Evolutionary conservation across 768 basidiomycete genomes (phyloP), one percentile per base, ranked within the genome.

Genomic region (Amanita muscaria): DNA sequence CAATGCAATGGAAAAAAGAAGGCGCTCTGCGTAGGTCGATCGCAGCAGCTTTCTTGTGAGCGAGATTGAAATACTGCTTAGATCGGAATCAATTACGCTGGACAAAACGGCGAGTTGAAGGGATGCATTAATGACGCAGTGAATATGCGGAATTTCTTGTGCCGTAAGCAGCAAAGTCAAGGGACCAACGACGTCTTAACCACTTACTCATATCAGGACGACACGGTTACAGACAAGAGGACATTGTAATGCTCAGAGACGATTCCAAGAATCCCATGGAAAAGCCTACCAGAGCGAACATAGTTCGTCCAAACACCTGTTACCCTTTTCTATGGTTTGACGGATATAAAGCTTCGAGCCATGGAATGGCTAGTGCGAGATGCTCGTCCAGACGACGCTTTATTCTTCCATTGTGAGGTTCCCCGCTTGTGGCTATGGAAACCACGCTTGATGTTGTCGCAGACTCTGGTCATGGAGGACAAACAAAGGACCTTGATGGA

Each of bases 401-500:
- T 93, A 24, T 91, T 92, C 69, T 87, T 93, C 72, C 91, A 92
- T 52, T 93, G 87, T 85, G 47, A 46, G 76, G 61, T 1, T 11
- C 22, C 16, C 12, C 4, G 3, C 7, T 40, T 18, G 16, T 11
- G 12, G 19, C 34, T 37, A 3, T 24, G 21, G 16, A 3, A 19
- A 18, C n/a, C 1, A 11, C 21, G 9, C 16, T 6, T 25, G 30
- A 16, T 34, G 12, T 25, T 37, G 27, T 42, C 15, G 1, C 33
- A 88, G 88, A 89, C 60, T 94, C 91, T 4, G 93, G 93, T 11
- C 94, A 98, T 51, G 94, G 94, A 29, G 92, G 90, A 11, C 92
- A 92, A 63, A 83, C 84, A 0, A 73, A 84, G 49, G 94, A 96
- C 61, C 25, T 64, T 2, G 79, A 89, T 51, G 88, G 88, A 1